phyloP scores from a whole-genome alignment of 805 yeast species.

The Zygoascus flipseniorum region DNA sequence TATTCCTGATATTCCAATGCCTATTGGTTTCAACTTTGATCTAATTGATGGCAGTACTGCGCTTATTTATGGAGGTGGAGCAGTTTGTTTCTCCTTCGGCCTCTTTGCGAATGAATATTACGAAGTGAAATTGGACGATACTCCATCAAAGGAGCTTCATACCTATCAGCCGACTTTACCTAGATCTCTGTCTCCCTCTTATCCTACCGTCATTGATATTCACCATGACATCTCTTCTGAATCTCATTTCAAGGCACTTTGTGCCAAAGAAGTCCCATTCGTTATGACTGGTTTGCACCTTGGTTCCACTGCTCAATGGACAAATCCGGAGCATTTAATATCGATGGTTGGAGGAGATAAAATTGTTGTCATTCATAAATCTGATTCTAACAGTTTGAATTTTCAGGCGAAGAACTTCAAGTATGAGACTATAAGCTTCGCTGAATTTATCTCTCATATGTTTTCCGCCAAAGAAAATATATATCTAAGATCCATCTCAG shows the following conservation, averaged over 20 bases:
- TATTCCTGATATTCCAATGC: slow-evolving; percentile 31
- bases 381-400: slow-evolving; percentile 19
- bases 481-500: slow-evolving; percentile 27
- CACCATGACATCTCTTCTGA: neutral
- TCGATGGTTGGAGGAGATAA: slow-evolving; percentile 21
- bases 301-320: slow-evolving; percentile 28
- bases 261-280: slow-evolving; percentile 17
- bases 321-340: slow-evolving; percentile 22
- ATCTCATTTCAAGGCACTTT: slow-evolving; percentile 5
- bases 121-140: neutral
- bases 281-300: slow-evolving; percentile 20
- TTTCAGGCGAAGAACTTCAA: slow-evolving; percentile 28
- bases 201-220: neutral
- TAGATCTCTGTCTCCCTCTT: neutral
- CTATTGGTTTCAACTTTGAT: slow-evolving; percentile 46
- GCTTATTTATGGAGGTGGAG: slow-evolving; percentile 56
- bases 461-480: slow-evolving; percentile 4
- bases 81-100: slow-evolving; percentile 78
- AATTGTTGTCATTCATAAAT: slow-evolving; percentile 24
- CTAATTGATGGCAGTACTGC: slow-evolving; percentile 15
- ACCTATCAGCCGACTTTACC: neutral
- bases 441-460: slow-evolving; percentile 23
- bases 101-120: slow-evolving; percentile 38
- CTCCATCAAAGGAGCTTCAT: neutral
- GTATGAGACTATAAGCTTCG: slow-evolving; percentile 23